Percentiles rank a stretch among this genome's conserved stretches.
Evolutionary conservation across 139 green algal species (phyloP).

Genomic region (Yamagishiella unicocca): DNA sequence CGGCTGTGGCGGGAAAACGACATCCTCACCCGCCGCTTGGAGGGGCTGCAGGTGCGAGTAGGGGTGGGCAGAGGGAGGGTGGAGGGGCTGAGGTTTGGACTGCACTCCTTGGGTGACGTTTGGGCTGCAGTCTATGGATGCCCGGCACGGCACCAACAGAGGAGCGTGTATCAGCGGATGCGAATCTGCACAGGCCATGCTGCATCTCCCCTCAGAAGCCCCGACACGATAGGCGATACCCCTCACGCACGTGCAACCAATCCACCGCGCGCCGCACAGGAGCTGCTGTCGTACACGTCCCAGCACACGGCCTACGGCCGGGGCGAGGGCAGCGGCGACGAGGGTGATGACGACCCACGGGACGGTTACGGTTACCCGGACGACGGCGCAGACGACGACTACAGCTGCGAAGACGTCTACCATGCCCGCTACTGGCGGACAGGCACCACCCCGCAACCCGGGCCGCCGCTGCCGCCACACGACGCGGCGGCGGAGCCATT

Average conservation of each 20-base stretch:
- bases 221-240: neutral
- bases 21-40: neutral
- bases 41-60: constrained; percentile 20
- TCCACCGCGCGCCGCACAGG: constrained; percentile 9
- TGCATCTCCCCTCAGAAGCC: neutral
- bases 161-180: neutral
- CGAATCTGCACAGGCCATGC: neutral
- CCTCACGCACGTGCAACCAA: too few species aligned
- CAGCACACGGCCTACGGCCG: neutral
- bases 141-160: neutral
- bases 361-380: neutral
- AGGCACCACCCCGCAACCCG: neutral
- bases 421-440: neutral
- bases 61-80: too few species aligned
- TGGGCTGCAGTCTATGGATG: too few species aligned
- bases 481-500: neutral
- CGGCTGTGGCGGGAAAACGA: constrained; percentile 48
- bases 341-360: too few species aligned
- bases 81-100: neutral
- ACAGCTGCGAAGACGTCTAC: too few species aligned
- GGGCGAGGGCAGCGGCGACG: neutral
- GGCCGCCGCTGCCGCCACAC: neutral
- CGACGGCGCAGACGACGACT: neutral
- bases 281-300: constrained; percentile 44
- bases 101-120: neutral